A percentile compares a stretch with the other conserved stretches of the same genome.
Evolutionary conservation across 441 rosid genomes (phyloP).

Genomic region (Biscutella auriculata): DNA sequence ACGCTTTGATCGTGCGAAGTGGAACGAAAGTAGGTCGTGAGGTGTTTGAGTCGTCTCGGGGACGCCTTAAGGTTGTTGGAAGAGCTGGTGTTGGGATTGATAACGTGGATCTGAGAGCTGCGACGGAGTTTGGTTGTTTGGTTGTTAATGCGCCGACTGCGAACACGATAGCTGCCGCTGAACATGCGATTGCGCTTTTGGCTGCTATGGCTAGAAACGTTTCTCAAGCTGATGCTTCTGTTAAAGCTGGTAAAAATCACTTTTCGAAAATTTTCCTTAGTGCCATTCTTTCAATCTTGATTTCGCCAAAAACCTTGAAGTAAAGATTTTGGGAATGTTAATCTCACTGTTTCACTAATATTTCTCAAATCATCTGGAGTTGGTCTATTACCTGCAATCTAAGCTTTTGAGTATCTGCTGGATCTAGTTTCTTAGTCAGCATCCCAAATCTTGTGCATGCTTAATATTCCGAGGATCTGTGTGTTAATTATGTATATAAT

Average conservation of each 20-base stretch:
- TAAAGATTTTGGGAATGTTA: background rate
- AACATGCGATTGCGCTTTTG: slow-evolving; percentile 10
- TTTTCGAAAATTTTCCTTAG: too few relatives aligned
- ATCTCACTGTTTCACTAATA: too few relatives aligned
- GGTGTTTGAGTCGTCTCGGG: slow-evolving; percentile 12
- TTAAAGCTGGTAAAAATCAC: slow-evolving; percentile 1
- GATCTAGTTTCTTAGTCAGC: too few relatives aligned
- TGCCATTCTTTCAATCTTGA: too few relatives aligned
- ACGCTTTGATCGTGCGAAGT: slow-evolving; percentile 6
- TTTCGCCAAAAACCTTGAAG: background rate
- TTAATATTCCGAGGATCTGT: background rate
- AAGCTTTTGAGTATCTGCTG: too few relatives aligned
- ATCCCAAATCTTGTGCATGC: too few relatives aligned
- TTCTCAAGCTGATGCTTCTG: slow-evolving; percentile 15
- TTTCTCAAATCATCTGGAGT: background rate
- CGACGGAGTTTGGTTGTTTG: slow-evolving; percentile 16
- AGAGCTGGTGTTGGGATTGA: slow-evolving; percentile 15
- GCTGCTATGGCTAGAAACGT: slow-evolving; percentile 9
- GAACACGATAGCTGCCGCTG: slow-evolving; percentile 17
- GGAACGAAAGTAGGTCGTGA: slow-evolving; percentile 13
- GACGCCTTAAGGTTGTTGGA: slow-evolving; percentile 7
- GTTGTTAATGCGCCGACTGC: slow-evolving; percentile 13
- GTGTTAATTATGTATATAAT: background rate
- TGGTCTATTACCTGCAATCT: too few relatives aligned
- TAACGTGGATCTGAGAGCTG: slow-evolving; percentile 12